phyloP scores from a whole-genome alignment of 164 flowering plant species.

The Aristolochia fimbriata region DNA sequence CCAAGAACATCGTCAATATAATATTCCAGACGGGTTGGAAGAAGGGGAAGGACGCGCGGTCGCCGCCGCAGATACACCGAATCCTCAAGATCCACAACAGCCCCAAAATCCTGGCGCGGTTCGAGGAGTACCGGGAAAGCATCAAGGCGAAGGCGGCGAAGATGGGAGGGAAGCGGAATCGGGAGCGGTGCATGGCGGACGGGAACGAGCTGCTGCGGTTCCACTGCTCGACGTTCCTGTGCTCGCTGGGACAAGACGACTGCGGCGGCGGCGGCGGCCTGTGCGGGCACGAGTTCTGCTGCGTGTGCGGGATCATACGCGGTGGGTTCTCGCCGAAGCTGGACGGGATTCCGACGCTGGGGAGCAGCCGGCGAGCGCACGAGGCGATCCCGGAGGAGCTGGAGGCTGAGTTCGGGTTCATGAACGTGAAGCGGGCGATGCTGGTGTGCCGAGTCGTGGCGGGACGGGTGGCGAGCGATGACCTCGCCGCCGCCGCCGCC shows the following conservation, averaged over 20 bases:
- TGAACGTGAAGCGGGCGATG: conserved; percentile 77
- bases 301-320: conserved; percentile 63
- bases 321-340: conserved; percentile 71
- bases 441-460: conserved; percentile 86
- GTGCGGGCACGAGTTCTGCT: conserved; percentile 50
- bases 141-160: conserved; percentile 45
- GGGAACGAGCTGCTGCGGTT: conserved; percentile 85
- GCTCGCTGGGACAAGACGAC: conserved; percentile 55
- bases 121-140: conserved; percentile 67
- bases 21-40: conserved; percentile 75
- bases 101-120: conserved; percentile 41
- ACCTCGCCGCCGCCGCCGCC: no score
- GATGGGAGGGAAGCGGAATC: conserved; percentile 21
- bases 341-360: conserved; percentile 66
- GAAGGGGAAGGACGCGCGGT: conserved; percentile 3
- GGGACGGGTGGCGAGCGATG: conserved; percentile 68
- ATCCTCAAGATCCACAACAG: conserved; percentile 72
- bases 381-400: conserved; percentile 60
- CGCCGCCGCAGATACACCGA: conserved; percentile 30
- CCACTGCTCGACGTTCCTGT: conserved; percentile 61
- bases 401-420: conserved; percentile 73
- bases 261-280: conserved; percentile 44
- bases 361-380: conserved; percentile 66
- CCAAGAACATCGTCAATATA: conserved; percentile 60
- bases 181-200: conserved; percentile 67